Evolutionary conservation across 2,329 filamentous ascomycete species (phyloP).

Genomic region (Piedraia hortae): DNA sequence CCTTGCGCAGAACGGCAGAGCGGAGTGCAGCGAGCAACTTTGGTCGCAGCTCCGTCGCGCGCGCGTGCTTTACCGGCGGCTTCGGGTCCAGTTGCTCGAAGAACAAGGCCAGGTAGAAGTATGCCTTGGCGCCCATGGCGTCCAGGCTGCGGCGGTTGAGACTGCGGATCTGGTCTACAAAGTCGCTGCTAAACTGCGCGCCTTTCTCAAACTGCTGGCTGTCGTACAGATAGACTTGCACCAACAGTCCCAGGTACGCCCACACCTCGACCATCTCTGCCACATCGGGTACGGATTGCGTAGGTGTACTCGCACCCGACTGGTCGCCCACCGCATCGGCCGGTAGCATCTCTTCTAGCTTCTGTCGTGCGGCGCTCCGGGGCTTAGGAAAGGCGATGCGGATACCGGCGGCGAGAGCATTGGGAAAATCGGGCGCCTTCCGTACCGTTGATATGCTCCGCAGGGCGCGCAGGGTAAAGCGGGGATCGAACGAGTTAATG

Average conservation of each 20-base stretch:
- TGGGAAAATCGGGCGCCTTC: conserved; percentile 31
- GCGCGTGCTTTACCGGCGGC: conserved; percentile 67
- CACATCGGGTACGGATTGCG: too few species aligned
- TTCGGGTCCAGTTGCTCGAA: conserved; percentile 71
- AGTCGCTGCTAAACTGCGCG: conserved; percentile 53
- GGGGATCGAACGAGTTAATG: conserved; percentile 73
- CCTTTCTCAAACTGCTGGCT: conserved; percentile 55
- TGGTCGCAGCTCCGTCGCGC: conserved; percentile 63
- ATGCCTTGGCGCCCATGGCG: conserved; percentile 77
- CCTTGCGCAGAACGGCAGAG: conserved; percentile 88
- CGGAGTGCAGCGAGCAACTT: conserved; percentile 66
- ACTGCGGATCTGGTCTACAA: conserved; percentile 62
- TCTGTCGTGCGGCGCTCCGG: conserved; percentile 8
- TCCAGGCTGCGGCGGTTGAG: conserved; percentile 87
- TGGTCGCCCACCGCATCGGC: conserved; percentile 2
- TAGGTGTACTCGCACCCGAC: conserved; percentile 1
- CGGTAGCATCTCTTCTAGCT: conserved; percentile 11
- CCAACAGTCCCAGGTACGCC: conserved; percentile 13
- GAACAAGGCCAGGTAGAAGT: conserved; percentile 95
- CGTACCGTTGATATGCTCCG: conserved; percentile 88
- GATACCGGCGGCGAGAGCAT: conserved; percentile 11
- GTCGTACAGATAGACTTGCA: conserved; percentile 56
- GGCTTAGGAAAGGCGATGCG: conserved; percentile 11
- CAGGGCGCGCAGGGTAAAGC: conserved; percentile 81
- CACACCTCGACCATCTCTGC: conserved; percentile 13